Base-by-base conservation (phyloP, 768 basidiomycete species). In the Boletus pseudopeckii region DNA sequence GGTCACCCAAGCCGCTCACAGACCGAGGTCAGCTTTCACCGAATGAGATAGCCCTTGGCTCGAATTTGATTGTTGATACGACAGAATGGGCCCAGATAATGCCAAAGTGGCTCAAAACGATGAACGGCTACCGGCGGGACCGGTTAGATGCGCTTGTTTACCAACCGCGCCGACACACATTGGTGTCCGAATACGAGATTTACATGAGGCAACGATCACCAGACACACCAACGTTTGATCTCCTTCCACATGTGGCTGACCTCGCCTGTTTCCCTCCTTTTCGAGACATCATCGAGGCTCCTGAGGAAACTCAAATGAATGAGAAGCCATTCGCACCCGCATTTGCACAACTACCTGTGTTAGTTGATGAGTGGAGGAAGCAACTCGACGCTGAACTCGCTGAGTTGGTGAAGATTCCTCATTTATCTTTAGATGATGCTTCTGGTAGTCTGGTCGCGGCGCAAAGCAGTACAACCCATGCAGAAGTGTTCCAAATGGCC, bases 231-330 rank as follows among this genome's bases (percentile, higher is more conserved):
- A n/a, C 17, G 2, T 50, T 43, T 18, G 48, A 37, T 34, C 14
- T 50, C 13, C 44, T 54, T 2, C 57, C 56, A 33, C 32, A 52
- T 24, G 50, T 58, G 3, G 14, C 15, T 14, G 52, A 60, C 30
- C 47, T 60, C 13, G 43, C 48, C 14, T 13, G 30, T 6, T 39
- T 59, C 9, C 28, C 50, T 18, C 53, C 47, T 2, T 59, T 61
- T 37, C 22, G 26, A 22, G 26, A 43, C 24, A 39, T 56, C n/a
- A 48, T 51, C 20, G 24, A 45, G 20, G 37, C 38, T 26, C 54
- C 53, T 1, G 50, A 52, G 17, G 54, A 14, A 24, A 17, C 17
- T 39, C 41, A 40, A 20, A 44, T 32, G 28, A 48, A 39, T 15
- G 10, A 20, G 10, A 33, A 45, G 39, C 37, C 47, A 2, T 57